These are phyloP conservation scores for Aspergillus diversus DNA, from an alignment of 495 filamentous ascomycete species.

Conservation along the genomic window DNA sequence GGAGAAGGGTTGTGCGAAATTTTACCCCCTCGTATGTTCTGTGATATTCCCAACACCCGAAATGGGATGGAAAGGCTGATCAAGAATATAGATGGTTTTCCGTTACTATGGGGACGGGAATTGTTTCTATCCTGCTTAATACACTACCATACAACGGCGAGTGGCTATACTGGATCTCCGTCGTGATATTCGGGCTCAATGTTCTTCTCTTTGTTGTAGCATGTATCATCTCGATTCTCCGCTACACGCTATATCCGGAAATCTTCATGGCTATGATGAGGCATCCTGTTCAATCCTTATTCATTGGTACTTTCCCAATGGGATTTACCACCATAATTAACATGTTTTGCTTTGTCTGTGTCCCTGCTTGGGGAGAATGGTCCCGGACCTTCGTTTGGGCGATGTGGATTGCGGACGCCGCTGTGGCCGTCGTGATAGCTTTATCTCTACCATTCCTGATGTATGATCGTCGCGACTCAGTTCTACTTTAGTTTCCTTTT, in stretches of 20 bases:
- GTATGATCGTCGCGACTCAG: slow-evolving; percentile 35
- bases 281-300: slow-evolving; percentile 62
- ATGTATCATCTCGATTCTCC: slow-evolving; percentile 48
- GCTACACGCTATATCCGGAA: slow-evolving; percentile 61
- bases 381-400: slow-evolving; percentile 48
- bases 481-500: too few relatives aligned
- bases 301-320: slow-evolving; percentile 66
- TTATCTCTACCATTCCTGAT: slow-evolving; percentile 59
- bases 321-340: slow-evolving; percentile 65
- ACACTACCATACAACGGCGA: slow-evolving; percentile 57
- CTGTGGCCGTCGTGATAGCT: slow-evolving; percentile 52
- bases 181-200: slow-evolving; percentile 59
- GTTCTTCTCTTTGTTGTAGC: slow-evolving; percentile 51
- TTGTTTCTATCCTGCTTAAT: slow-evolving; percentile 63
- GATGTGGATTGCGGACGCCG: slow-evolving; percentile 63
- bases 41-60: background rate
- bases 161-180: slow-evolving; percentile 58
- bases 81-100: slow-evolving; percentile 46
- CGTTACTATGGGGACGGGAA: slow-evolving; percentile 68
- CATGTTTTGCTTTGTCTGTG: slow-evolving; percentile 59
- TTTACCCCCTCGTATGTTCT: slow-evolving; percentile 50
- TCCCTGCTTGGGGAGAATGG: slow-evolving; percentile 54
- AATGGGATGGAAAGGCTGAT: slow-evolving; percentile 6
- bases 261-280: slow-evolving; percentile 59
- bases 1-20: slow-evolving; percentile 50